phyloP scores from a whole-genome alignment of 2,329 filamentous ascomycete genomes.

The Metarhizium brunneum region DNA sequence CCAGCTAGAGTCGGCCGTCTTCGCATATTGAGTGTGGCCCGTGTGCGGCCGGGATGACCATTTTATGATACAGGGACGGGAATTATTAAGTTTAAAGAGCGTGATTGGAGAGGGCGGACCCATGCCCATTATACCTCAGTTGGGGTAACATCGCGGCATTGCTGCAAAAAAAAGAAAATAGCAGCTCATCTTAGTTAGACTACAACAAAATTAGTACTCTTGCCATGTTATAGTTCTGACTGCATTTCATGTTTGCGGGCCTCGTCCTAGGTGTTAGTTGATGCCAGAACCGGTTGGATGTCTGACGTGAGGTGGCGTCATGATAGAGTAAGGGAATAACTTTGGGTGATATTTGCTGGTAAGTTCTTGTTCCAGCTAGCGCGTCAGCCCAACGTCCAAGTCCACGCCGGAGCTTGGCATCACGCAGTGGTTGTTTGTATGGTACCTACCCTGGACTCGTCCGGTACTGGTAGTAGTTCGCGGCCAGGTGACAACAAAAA shows the following conservation, averaged over 20 bases:
- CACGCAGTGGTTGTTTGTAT: too few relatives aligned
- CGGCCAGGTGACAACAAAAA: too few relatives aligned
- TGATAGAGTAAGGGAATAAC: too few relatives aligned
- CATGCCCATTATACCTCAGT: constrained; percentile 20
- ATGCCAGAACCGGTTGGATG: too few relatives aligned
- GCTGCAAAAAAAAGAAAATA: constrained; percentile 16
- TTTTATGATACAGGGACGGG: constrained; percentile 26
- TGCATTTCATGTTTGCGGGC: neutral
- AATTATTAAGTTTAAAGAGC: constrained; percentile 24
- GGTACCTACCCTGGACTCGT: too few relatives aligned
- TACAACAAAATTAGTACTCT: constrained; percentile 19
- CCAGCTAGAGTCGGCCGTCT: constrained; percentile 12
- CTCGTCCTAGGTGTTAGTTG: neutral
- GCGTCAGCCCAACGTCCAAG: too few relatives aligned
- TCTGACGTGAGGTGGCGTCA: too few relatives aligned
- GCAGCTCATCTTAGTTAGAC: constrained; percentile 27
- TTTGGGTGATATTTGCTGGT: too few relatives aligned
- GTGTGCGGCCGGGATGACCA: constrained; percentile 26
- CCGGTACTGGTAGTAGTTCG: too few relatives aligned
- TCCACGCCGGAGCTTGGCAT: too few relatives aligned
- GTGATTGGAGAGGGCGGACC: constrained; percentile 24
- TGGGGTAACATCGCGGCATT: constrained; percentile 21
- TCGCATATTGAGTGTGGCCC: constrained; percentile 16
- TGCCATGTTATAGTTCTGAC: constrained; percentile 9
- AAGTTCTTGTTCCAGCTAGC: too few relatives aligned